Evolutionary conservation across 345 rosid genomes (phyloP).

Genomic region (Ricinus communis): DNA sequence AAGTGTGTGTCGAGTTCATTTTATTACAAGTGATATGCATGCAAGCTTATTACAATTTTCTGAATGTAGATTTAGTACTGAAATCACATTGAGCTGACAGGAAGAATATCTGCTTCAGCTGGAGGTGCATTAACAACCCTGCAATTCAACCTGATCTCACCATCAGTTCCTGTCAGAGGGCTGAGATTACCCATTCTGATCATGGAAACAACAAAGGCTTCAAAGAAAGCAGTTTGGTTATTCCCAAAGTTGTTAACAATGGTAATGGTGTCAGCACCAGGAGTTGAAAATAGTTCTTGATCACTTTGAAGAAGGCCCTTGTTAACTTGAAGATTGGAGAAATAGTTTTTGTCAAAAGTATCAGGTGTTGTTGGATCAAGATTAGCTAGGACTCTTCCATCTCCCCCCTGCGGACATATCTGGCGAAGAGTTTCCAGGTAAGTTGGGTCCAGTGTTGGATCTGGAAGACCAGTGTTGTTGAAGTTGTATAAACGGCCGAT

Average conservation of each 20-base stretch:
- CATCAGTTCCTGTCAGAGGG: constrained; percentile 46
- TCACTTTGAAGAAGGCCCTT: constrained; percentile 60
- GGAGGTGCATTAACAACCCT: constrained; percentile 35
- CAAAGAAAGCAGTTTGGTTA: constrained; percentile 53
- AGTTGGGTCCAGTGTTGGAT: constrained; percentile 50
- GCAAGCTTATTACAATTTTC: too few relatives aligned
- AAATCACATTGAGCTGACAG: too few relatives aligned
- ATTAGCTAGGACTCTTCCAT: constrained; percentile 27
- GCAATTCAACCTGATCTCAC: constrained; percentile 62
- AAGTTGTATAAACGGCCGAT: constrained; percentile 47
- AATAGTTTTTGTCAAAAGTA: constrained; percentile 50
- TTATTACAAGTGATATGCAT: too few relatives aligned
- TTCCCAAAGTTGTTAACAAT: constrained; percentile 42
- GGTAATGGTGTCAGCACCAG: constrained; percentile 39
- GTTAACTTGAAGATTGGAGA: constrained; percentile 39
- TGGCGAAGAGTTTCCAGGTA: constrained; percentile 36
- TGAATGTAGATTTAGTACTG: too few relatives aligned
- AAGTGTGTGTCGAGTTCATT: too few relatives aligned
- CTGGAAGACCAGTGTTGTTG: constrained; percentile 40
- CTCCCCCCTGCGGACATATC: constrained; percentile 57
- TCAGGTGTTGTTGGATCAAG: constrained; percentile 56
- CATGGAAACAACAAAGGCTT: constrained; percentile 56
- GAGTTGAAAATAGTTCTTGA: constrained; percentile 53
- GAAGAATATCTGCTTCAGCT: too few relatives aligned
- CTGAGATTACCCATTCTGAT: constrained; percentile 62